Evolutionary conservation across 2,329 filamentous ascomycete genomes (phyloP), one percentile per base, ranked within the genome.

Genomic region (Dothistroma septosporum): DNA sequence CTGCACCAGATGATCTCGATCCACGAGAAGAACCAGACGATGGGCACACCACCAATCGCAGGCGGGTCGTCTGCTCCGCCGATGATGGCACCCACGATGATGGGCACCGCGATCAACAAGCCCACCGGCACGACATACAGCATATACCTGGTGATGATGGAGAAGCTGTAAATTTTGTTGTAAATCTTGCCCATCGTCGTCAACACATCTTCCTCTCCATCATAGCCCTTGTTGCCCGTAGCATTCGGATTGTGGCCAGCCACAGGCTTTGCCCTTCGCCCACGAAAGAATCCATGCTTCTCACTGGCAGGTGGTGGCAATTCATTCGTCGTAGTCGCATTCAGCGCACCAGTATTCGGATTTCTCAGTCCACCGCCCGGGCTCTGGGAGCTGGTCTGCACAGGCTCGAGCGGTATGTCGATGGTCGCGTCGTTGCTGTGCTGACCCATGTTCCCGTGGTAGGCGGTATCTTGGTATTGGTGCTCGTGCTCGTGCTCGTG

Each of bases 21-120:
- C 85, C 85, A 88, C 19, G 80, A 79, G 75, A 86, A 88, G 74
- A 88, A 84, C 79, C 82, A 85, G 57, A 82, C 76, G 46, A 86
- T 77, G 8, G 79, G 75, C 4, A 87, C 83, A 22, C 80, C 80
- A 16, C 82, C 83, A 63, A 87, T 83, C 31, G 73, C 76, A 8
- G 80, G 79, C 11, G 61, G 47, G 33, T 71, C 69, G 32, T 80
- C 77, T 28, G 16, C 31, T 16, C 50, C 28, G 10, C 50, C 50
- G 37, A 70, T 78, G 0, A 81, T 83, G 6, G 81, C 82, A n/a
- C 84, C 83, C 16, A 87, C 75, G 61, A 87, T 82, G 64, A 88
- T 87, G 6, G 85, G 85, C 46, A 87, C 77, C 1, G 85, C 84
- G 59, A 88, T 79, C n/a, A 83, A 66, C 5, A 81, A 60, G 4